Evolutionary conservation across 2,329 filamentous ascomycete species (phyloP).

Genomic region (Aspergillus brunneoviolaceus): DNA sequence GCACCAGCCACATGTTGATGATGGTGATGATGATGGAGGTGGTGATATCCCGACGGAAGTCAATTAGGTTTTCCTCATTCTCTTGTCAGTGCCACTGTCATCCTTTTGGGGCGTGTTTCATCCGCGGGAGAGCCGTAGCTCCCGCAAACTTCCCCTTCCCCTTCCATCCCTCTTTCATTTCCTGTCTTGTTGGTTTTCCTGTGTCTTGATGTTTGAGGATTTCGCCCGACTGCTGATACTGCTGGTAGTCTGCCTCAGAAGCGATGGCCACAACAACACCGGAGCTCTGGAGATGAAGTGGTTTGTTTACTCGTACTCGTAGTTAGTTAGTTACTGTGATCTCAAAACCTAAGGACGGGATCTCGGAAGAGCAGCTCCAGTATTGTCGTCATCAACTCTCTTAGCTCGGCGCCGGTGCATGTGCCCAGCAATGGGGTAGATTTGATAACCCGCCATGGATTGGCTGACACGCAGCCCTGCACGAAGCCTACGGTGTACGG

Average conservation of each 20-base stretch:
- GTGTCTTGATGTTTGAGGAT: neutral
- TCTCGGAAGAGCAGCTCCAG: neutral
- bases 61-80: no score
- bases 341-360: neutral
- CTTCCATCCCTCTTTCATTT: neutral
- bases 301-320: no score
- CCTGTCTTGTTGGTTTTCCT: neutral
- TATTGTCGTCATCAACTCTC: neutral
- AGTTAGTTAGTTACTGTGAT: no score
- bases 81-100: no score
- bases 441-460: neutral
- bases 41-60: no score
- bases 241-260: no score
- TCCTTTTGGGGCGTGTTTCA: neutral
- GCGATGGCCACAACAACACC: no score
- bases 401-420: constrained; percentile 1
- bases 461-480: neutral
- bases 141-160: neutral
- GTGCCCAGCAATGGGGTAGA: neutral
- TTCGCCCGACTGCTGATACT: neutral
- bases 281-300: neutral
- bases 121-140: neutral
- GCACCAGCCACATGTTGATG: no score
- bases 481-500: neutral
- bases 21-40: no score